phyloP scores from a whole-genome alignment of 2,329 filamentous ascomycete species.

The Sarocladium kiliense region DNA sequence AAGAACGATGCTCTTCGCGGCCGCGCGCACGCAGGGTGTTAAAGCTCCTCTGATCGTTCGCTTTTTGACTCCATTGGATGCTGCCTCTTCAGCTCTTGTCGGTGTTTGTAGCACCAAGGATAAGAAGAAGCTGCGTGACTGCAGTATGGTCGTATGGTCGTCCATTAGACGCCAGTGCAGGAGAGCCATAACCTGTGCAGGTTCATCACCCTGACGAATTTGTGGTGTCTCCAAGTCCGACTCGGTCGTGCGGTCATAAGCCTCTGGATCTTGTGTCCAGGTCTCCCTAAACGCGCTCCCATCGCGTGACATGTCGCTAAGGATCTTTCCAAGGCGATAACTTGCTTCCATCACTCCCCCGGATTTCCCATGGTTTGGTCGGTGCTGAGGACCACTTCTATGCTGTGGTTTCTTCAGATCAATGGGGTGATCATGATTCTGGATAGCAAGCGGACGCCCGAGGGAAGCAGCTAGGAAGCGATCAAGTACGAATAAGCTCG shows the following conservation, averaged over 20 bases:
- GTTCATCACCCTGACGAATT: neutral
- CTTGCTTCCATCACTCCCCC: neutral
- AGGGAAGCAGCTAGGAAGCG: neutral
- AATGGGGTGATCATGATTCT: neutral
- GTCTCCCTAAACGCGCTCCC: neutral
- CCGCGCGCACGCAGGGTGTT: neutral
- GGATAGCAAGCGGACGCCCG: neutral
- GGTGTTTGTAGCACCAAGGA: neutral
- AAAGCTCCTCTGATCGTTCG: neutral
- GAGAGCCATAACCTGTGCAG: neutral
- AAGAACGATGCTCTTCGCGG: neutral
- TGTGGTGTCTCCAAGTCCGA: neutral
- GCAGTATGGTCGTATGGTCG: constrained; percentile 4
- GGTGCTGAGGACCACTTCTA: neutral
- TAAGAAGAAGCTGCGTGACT: neutral
- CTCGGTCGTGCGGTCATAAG: neutral
- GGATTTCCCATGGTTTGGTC: neutral
- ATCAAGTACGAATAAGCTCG: constrained; percentile 1
- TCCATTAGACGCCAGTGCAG: constrained; percentile 1
- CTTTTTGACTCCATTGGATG: neutral
- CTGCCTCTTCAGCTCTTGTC: neutral
- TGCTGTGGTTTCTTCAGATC: neutral
- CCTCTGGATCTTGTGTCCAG: neutral
- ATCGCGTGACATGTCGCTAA: neutral
- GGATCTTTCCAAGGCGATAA: neutral